Percentiles rank a stretch among this genome's conserved stretches.
phyloP scores from a whole-genome alignment of 139 green algal genomes.

The Parachlorella kessleri region DNA sequence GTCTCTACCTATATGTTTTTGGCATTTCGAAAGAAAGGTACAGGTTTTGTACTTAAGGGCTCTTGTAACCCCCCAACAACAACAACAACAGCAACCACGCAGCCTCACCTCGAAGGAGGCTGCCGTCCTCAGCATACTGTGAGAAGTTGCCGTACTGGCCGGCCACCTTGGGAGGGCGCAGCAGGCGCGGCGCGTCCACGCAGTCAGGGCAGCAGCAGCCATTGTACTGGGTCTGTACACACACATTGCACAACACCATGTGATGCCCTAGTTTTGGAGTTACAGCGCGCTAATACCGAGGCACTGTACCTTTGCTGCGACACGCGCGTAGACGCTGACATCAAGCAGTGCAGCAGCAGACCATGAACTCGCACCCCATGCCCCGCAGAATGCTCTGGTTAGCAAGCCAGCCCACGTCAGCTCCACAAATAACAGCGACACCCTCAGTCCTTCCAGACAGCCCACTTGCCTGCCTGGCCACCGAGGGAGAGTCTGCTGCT shows the following conservation, averaged over 20 bases:
- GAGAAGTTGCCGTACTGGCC: conserved; percentile 59
- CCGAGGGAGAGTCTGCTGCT: too few relatives aligned
- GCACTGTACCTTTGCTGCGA: too few relatives aligned
- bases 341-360: too few relatives aligned
- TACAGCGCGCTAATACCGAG: too few relatives aligned
- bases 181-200: conserved; percentile 69
- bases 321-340: too few relatives aligned
- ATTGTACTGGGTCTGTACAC: conserved; percentile 22
- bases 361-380: too few relatives aligned
- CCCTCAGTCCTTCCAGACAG: too few relatives aligned
- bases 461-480: not conserved
- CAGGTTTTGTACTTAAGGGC: not conserved
- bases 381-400: too few relatives aligned
- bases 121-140: conserved; percentile 17
- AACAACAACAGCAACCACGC: not conserved
- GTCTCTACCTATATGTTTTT: not conserved
- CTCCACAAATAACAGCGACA: not conserved
- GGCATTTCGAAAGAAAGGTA: not conserved
- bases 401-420: too few relatives aligned
- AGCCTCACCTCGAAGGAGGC: not conserved
- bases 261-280: too few relatives aligned
- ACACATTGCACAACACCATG: not conserved
- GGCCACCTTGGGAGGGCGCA: conserved; percentile 71
- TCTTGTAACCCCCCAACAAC: too few relatives aligned
- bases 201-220: conserved; percentile 88